A percentile compares a stretch with the other conserved stretches of the same genome.
These are phyloP conservation scores for Hemileccinum impolitum DNA, from an alignment of 768 basidiomycete species.

Conservation along the genomic window DNA sequence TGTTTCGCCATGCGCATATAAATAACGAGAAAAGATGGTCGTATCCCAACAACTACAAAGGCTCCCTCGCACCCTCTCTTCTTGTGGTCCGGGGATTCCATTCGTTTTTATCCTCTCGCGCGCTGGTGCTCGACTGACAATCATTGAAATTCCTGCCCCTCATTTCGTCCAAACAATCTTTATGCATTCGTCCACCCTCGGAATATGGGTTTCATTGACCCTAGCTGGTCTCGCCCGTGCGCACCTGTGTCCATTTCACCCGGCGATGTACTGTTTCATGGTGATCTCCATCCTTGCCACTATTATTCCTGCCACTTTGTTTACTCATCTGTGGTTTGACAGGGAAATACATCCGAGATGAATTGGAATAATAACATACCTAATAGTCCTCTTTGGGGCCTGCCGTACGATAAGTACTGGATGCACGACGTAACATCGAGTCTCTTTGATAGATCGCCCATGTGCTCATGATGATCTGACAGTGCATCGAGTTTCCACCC, in stretches of 20 bases:
- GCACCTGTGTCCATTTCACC: background rate
- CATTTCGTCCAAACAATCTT: slow-evolving; percentile 1
- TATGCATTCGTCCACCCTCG: background rate
- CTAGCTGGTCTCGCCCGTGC: slow-evolving; percentile 11
- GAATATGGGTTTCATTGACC: slow-evolving; percentile 8
- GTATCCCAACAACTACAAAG: background rate
- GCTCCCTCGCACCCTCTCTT: background rate
- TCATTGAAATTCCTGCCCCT: background rate
- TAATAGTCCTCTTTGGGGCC: background rate
- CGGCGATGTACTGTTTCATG: slow-evolving; percentile 4
- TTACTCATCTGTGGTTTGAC: background rate
- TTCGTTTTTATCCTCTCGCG: background rate
- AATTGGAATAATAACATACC: background rate
- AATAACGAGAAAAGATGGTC: background rate
- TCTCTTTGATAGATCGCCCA: too few species aligned
- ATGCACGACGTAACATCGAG: slow-evolving; percentile 7
- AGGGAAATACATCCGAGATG: slow-evolving; percentile 1
- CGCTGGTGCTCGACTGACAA: slow-evolving; percentile 6
- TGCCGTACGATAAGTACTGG: slow-evolving; percentile 1
- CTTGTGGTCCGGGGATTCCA: background rate
- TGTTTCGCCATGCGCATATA: slow-evolving; percentile 5
- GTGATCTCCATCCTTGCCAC: background rate
- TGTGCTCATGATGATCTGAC: background rate
- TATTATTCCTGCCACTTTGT: background rate
- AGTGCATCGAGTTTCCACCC: slow-evolving; percentile 6